Percentiles rank a stretch among this genome's conserved stretches.
These are phyloP conservation scores for Penicillium riverlandense DNA, from an alignment of 495 filamentous ascomycete species.

Conservation along the genomic window DNA sequence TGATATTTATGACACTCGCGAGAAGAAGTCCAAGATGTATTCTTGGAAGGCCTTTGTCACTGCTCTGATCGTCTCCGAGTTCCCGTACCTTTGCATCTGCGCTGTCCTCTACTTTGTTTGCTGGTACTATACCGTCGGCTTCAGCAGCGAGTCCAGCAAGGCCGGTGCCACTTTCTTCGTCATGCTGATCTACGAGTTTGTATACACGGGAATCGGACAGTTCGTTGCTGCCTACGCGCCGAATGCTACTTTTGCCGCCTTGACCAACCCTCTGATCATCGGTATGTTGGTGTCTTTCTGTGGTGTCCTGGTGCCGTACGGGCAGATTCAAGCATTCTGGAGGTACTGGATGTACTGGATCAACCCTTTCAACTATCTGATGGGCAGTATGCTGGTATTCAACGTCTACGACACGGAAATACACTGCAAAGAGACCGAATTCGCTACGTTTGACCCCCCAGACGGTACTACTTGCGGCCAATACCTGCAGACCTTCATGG, in stretches of 20 bases:
- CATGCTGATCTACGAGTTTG: slow-evolving; percentile 46
- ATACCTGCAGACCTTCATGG: slow-evolving; percentile 49
- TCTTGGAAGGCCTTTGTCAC: slow-evolving; percentile 49
- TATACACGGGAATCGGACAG: slow-evolving; percentile 53
- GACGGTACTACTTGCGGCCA: slow-evolving; percentile 44
- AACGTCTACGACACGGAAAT: slow-evolving; percentile 50
- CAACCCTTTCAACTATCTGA: slow-evolving; percentile 64
- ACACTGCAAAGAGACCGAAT: slow-evolving; percentile 51
- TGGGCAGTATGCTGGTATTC: slow-evolving; percentile 51
- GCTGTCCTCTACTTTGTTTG: slow-evolving; percentile 42
- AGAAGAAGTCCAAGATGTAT: slow-evolving; percentile 48
- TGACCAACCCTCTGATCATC: slow-evolving; percentile 49
- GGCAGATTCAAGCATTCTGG: slow-evolving; percentile 50
- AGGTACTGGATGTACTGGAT: slow-evolving; percentile 73
- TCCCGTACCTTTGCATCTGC: slow-evolving; percentile 45
- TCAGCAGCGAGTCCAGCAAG: slow-evolving; percentile 30
- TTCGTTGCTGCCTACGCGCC: slow-evolving; percentile 54
- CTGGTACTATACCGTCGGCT: slow-evolving; percentile 44
- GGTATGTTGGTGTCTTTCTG: slow-evolving; percentile 52
- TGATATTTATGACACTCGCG: slow-evolving; percentile 43
- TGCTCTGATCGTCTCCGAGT: slow-evolving; percentile 41
- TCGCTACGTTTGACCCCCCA: slow-evolving; percentile 48
- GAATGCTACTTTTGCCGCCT: slow-evolving; percentile 46
- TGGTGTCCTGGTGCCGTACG: slow-evolving; percentile 34
- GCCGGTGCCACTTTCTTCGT: slow-evolving; percentile 51